Base-by-base conservation (phyloP, 495 filamentous ascomycete species). In the Amorphotheca resinae region DNA sequence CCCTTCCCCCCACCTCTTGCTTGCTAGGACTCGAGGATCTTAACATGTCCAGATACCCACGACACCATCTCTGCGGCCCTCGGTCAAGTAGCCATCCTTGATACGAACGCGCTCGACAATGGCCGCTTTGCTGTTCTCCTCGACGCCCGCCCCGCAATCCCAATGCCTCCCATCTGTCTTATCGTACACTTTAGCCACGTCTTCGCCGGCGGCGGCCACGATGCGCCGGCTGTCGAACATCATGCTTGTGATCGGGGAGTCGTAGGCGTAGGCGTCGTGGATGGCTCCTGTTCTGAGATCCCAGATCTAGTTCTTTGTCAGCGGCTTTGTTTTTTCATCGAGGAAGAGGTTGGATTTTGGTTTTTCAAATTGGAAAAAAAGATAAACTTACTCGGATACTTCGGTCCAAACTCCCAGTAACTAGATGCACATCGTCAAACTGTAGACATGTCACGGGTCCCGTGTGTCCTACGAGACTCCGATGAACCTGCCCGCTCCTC, bases 231-330 rank as follows among this genome's bases (percentile, higher is more conserved):
- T 68, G 60, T 99, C 91, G 55, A 99, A 99, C 79, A 91, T 91
- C 91, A 96, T 96, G 67, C 82, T 87, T 18, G 86, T 94, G 48
- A 99, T 74, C 0, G 89, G 80, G 55, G 86, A 71, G 56, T 95
- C 87, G 59, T 95, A 99, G 33, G 91, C 91, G 56, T 84, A 99
- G 22, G 88, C 93, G 57, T 99, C 91, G 57, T 81, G 85, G 51
- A 99, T 95, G 11, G 87, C 88, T 30, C 91, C 91, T 11, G 83
- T 99, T 31, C 91, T 83, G 33, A 99, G 79, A 66, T 99, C 91
- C 91, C 91, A 99, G 57, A 99, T 95, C 91, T 98, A 42, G n/a
- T 42, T 36, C 32, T 21, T 3, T 21, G 42, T 61, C 30, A 59
- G 45, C 45, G 54, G 9, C 14, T n/a, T 15, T 4, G 12, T n/a